Evolutionary conservation across 164 flowering plant species (phyloP).

Genomic region (Warburgia ugandensis): DNA sequence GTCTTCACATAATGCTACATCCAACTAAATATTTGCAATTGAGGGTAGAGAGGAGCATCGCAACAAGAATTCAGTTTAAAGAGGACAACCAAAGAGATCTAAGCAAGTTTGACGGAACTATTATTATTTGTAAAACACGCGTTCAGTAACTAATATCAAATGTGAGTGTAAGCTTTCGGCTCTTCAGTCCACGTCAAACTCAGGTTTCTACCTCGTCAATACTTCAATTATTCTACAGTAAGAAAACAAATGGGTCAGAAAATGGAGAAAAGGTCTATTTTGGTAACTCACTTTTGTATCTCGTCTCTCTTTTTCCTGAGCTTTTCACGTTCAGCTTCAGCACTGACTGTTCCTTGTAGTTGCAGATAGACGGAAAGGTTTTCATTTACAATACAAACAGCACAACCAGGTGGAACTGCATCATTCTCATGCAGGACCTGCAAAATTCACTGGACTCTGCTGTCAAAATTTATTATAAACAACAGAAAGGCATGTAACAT

Average conservation of each 20-base stretch:
- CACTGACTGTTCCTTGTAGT: conserved; percentile 51
- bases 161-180: too few relatives aligned
- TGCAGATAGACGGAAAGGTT: conserved; percentile 64
- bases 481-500: neutral
- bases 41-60: too few relatives aligned
- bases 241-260: neutral
- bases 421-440: conserved; percentile 60
- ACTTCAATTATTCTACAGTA: neutral
- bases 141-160: too few relatives aligned
- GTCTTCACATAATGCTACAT: too few relatives aligned
- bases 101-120: too few relatives aligned
- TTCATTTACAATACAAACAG: conserved; percentile 66
- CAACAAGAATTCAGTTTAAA: too few relatives aligned
- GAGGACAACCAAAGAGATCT: too few relatives aligned
- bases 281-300: conserved; percentile 43
- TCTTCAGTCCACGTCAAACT: too few relatives aligned
- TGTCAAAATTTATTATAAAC: neutral
- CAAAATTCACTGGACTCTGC: neutral
- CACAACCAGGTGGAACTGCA: conserved; percentile 60
- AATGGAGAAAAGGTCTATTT: neutral
- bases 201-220: too few relatives aligned
- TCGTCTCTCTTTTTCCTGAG: conserved; percentile 69
- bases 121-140: too few relatives aligned
- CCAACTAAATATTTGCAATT: too few relatives aligned
- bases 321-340: conserved; percentile 72